Evolutionary conservation across 805 yeast genomes (phyloP), one percentile per base, ranked within the genome.

Genomic region (Wickerhamiella alocasiicola): DNA sequence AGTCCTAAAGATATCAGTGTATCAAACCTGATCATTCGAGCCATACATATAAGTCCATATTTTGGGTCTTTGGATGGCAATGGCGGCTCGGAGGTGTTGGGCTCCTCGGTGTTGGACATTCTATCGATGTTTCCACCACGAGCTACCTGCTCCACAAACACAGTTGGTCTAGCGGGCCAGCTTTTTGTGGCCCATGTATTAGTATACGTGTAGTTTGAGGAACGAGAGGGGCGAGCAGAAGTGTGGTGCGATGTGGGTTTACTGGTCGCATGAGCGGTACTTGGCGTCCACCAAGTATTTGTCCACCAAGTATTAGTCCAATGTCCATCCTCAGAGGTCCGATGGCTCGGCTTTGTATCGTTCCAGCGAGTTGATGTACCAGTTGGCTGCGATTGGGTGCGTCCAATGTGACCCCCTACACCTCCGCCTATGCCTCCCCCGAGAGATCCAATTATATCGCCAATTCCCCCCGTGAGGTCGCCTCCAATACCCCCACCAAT

Each of bases 1-100:
- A 43, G 33, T 1, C 49, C 46, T 4, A 24, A 11, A 5, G 41
- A 41, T 13, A 39, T 45, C 7, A 52, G 33, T 5, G 29, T 13
- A 9, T 39, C 43, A 31, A 47, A 52, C 5, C 48, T 52, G 18
- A 26, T 21, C 19, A 47, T 36, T 3, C 51, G 47, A 17, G 41
- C 50, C 17, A 33, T 35, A 26, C 55, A 52, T 13, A 46, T 31
- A 20, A 32, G 13, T 6, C 32, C 26, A 15, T 17, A 34, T 16
- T 24, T 19, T 26, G 28, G 18, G 33, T 29, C 39, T 6, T 17
- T 17, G 16, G 5, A 13, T 6, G 39, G 31, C n/a, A 6, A 13
- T 6, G 39, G 31, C n/a, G 26, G 17, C 3, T 5, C 31, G 6
- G 32, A 19, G 3, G 12, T 33, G 21, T n/a, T n/a, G 11, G 13